phyloP scores from a whole-genome alignment of 2,329 filamentous ascomycete genomes.

The Hypocreales sp. region DNA sequence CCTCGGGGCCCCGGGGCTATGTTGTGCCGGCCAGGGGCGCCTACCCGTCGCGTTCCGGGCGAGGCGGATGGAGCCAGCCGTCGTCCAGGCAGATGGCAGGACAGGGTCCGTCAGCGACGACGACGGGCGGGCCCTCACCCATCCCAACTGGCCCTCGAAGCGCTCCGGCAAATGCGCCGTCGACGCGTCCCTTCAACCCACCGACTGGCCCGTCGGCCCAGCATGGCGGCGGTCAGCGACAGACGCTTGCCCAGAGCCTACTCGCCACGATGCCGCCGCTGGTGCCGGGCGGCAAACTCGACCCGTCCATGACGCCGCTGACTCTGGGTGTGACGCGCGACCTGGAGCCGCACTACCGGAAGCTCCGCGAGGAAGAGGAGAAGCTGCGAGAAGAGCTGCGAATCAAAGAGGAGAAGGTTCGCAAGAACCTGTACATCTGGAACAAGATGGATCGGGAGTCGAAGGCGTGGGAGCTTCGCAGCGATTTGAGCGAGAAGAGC shows the following conservation, averaged over 20 bases:
- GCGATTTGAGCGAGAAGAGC: constrained; percentile 39
- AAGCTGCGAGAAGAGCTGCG: constrained; percentile 36
- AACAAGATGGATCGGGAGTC: constrained; percentile 38
- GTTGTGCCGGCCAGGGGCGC: constrained; percentile 27
- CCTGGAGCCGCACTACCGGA: constrained; percentile 35
- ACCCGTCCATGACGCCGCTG: constrained; percentile 27
- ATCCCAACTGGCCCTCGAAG: constrained; percentile 34
- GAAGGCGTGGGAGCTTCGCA: constrained; percentile 36
- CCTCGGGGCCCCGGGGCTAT: constrained; percentile 39
- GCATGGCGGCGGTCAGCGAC: constrained; percentile 19
- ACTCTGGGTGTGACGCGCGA: constrained; percentile 34
- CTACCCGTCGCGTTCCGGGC: constrained; percentile 27
- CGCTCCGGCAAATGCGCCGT: constrained; percentile 18
- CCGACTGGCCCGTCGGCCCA: constrained; percentile 37
- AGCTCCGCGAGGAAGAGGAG: constrained; percentile 42
- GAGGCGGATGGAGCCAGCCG: constrained; percentile 26
- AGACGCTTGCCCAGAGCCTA: constrained; percentile 35
- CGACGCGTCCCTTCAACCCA: constrained; percentile 33
- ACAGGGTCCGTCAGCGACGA: constrained; percentile 22
- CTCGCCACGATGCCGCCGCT: constrained; percentile 34
- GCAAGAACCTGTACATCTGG: constrained; percentile 36
- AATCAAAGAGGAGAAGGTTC: constrained; percentile 36
- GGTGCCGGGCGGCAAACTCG: constrained; percentile 38
- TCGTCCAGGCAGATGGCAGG: constrained; percentile 17
- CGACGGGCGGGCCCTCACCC: constrained; percentile 19